Conservation (phyloP, 2,329 filamentous ascomycete species). For the Arthroderma uncinatum region DNA sequence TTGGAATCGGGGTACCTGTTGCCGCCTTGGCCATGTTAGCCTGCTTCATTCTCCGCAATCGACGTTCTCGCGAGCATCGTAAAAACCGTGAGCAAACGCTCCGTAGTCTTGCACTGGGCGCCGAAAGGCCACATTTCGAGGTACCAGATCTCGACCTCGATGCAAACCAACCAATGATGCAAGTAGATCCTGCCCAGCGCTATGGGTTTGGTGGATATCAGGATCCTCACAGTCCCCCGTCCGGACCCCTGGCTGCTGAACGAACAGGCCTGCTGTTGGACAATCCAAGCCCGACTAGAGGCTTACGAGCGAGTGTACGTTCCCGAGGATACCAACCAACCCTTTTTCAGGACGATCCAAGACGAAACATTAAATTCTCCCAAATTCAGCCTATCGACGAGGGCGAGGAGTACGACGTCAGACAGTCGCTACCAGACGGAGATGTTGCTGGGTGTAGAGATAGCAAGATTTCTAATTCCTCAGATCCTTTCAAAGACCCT, state of each 20-base stretch:
- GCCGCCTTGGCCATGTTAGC: constrained; percentile 39
- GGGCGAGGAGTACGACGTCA: constrained; percentile 47
- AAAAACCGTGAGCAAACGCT: constrained; percentile 44
- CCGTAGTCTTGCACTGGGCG: constrained; percentile 41
- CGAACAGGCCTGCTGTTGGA: constrained; percentile 34
- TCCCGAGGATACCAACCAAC: constrained; percentile 31
- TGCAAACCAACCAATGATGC: not conserved
- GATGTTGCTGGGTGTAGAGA: constrained; percentile 13
- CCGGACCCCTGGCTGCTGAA: constrained; percentile 26
- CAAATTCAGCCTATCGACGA: constrained; percentile 54
- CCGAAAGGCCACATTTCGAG: constrained; percentile 38
- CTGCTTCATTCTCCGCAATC: constrained; percentile 43
- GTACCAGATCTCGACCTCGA: not conserved
- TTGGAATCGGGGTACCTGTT: constrained; percentile 52
- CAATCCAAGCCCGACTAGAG: constrained; percentile 30
- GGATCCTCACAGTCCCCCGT: not conserved
- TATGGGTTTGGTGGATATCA: not conserved
- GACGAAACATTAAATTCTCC: constrained; percentile 40
- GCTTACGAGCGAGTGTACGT: constrained; percentile 30
- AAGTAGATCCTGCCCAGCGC: not conserved
- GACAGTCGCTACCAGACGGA: constrained; percentile 10
- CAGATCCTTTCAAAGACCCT: constrained; percentile 13
- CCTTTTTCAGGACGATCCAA: constrained; percentile 38
- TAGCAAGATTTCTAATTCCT: constrained; percentile 11
- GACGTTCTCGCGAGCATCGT: constrained; percentile 25